Percentiles rank a stretch among this genome's conserved stretches.
These are phyloP conservation scores for Fraxinus latifolia DNA, from an alignment of 305 asterid species.

Conservation along the genomic window DNA sequence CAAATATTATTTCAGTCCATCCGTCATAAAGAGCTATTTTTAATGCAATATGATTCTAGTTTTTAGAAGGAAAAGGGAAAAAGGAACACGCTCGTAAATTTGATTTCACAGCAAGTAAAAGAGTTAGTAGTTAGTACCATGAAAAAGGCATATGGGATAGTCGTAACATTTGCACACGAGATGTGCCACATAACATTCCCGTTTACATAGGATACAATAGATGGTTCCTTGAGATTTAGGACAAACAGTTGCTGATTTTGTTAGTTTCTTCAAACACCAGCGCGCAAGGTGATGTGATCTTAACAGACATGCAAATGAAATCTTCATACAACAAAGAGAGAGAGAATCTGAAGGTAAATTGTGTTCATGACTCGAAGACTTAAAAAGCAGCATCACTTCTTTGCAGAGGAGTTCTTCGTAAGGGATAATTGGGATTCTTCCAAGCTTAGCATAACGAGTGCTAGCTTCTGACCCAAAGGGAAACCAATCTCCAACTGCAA, in stretches of 20 bases:
- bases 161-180: constrained; percentile 24
- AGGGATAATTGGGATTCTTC: constrained; percentile 38
- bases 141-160: constrained; percentile 41
- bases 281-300: constrained; percentile 31
- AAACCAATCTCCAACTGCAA: constrained; percentile 41
- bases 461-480: constrained; percentile 38
- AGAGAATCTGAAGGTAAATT: neutral
- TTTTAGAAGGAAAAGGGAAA: neutral
- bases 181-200: constrained; percentile 43
- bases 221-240: constrained; percentile 23
- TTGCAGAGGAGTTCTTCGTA: constrained; percentile 43
- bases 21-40: neutral
- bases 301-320: constrained; percentile 33
- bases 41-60: neutral
- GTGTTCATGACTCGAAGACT: neutral
- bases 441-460: constrained; percentile 30
- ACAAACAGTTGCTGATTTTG: constrained; percentile 7
- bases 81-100: neutral
- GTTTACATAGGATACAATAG: constrained; percentile 35
- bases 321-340: constrained; percentile 23
- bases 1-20: neutral
- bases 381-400: constrained; percentile 37
- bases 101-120: neutral
- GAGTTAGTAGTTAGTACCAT: constrained; percentile 29
- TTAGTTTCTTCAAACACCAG: constrained; percentile 28